These are phyloP conservation scores for Pleurotus platypus DNA, from an alignment of 768 basidiomycete species.

Conservation along the genomic window DNA sequence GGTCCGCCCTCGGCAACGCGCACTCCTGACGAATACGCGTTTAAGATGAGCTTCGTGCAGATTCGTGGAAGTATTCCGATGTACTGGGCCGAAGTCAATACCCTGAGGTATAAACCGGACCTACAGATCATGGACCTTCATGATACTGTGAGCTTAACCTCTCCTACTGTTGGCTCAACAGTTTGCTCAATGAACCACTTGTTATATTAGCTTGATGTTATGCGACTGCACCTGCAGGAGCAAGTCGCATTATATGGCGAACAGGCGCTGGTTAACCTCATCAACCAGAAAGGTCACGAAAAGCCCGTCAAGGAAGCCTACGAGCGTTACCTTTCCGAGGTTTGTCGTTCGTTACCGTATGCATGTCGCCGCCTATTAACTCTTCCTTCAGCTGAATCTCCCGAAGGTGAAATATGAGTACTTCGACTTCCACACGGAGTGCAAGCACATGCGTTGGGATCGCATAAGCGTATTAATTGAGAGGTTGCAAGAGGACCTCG, in stretches of 20 bases:
- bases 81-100: constrained; percentile 97
- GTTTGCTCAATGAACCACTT: background rate
- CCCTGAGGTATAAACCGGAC: constrained; percentile 93
- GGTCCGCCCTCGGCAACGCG: constrained; percentile 37
- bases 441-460: constrained; percentile 93
- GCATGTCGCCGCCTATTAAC: constrained; percentile 4
- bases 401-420: constrained; percentile 82
- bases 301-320: constrained; percentile 94
- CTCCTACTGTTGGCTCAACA: background rate
- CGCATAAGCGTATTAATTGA: constrained; percentile 83
- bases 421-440: constrained; percentile 97
- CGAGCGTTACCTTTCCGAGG: constrained; percentile 71
- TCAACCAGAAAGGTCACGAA: constrained; percentile 93
- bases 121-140: constrained; percentile 92
- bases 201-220: constrained; percentile 54
- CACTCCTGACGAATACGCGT: constrained; percentile 43
- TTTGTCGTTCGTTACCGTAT: constrained; percentile 21
- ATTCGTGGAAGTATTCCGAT: constrained; percentile 91
- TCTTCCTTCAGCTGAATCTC: constrained; percentile 48
- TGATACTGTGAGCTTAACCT: constrained; percentile 60
- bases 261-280: constrained; percentile 81
- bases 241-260: constrained; percentile 74
- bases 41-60: constrained; percentile 85
- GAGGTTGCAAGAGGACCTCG: constrained; percentile 64
- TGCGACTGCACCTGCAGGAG: constrained; percentile 70